Evolutionary conservation across 2,329 filamentous ascomycete species (phyloP).

Genomic region (Trichothecium roseum): DNA sequence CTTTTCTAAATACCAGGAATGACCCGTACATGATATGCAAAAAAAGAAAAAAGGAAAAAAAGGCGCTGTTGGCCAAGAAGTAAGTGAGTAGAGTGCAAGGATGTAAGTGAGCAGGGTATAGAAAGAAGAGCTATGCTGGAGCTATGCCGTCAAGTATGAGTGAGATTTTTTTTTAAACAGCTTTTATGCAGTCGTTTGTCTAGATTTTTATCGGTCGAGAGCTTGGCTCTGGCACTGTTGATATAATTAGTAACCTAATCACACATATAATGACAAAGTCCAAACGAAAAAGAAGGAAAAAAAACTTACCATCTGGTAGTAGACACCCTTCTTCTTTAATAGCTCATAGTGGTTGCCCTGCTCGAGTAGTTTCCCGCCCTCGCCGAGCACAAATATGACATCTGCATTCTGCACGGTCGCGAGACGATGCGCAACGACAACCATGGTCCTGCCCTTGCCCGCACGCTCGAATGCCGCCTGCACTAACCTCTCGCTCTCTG

Average conservation of each 20-base stretch:
- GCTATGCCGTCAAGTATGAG: neutral
- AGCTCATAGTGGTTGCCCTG: constrained; percentile 42
- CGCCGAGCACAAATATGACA: constrained; percentile 68
- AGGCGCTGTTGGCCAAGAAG: too few relatives aligned
- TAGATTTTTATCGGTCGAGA: constrained; percentile 32
- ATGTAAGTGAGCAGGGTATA: neutral
- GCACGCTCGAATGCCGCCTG: constrained; percentile 59
- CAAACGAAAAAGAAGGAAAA: neutral
- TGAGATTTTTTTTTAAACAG: too few relatives aligned
- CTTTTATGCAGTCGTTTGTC: too few relatives aligned
- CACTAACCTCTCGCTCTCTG: constrained; percentile 49
- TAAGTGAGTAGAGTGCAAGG: neutral
- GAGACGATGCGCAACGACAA: constrained; percentile 69
- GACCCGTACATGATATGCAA: too few relatives aligned
- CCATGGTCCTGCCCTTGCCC: constrained; percentile 49
- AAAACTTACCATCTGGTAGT: constrained; percentile 46
- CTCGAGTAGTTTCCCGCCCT: constrained; percentile 44
- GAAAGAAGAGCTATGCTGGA: neutral
- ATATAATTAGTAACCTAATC: neutral
- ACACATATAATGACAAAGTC: neutral
- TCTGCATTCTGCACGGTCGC: constrained; percentile 72
- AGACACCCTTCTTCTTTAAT: constrained; percentile 39
- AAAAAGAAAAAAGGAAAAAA: too few relatives aligned
- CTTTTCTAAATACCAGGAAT: too few relatives aligned
- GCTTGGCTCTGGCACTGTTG: constrained; percentile 49